These are phyloP conservation scores for Yarrowia hollandica DNA, from an alignment of 805 yeast species.

Conservation along the genomic window DNA sequence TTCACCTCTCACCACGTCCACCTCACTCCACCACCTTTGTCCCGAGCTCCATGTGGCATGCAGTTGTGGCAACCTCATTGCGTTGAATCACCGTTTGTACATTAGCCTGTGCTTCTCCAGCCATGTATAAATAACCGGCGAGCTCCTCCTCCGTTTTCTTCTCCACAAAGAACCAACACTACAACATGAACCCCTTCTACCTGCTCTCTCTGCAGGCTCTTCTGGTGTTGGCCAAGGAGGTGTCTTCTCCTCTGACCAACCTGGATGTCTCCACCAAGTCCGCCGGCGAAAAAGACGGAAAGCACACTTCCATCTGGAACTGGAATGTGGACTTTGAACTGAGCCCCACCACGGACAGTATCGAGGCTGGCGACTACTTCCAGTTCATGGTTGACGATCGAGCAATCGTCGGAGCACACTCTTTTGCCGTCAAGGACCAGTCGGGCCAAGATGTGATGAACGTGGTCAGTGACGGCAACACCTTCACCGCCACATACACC, in stretches of 20 bases:
- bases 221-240: constrained; percentile 16
- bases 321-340: neutral
- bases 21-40: neutral
- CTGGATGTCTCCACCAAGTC: neutral
- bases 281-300: neutral
- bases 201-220: neutral
- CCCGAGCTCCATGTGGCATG: neutral
- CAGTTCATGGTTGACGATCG: constrained; percentile 1
- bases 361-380: constrained; percentile 12
- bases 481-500: constrained; percentile 2
- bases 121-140: neutral
- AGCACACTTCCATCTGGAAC: neutral
- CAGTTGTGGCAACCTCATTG: neutral
- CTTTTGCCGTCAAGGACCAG: neutral
- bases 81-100: neutral
- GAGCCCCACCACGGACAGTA: neutral
- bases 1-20: too few species aligned
- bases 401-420: neutral
- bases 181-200: constrained; percentile 4
- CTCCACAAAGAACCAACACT: neutral
- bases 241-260: neutral
- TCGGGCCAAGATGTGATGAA: neutral
- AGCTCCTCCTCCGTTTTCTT: neutral
- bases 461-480: neutral
- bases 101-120: too few species aligned